Conservation (phyloP, 2,329 filamentous ascomycete genomes). For the Tricladium varicosporioides region DNA sequence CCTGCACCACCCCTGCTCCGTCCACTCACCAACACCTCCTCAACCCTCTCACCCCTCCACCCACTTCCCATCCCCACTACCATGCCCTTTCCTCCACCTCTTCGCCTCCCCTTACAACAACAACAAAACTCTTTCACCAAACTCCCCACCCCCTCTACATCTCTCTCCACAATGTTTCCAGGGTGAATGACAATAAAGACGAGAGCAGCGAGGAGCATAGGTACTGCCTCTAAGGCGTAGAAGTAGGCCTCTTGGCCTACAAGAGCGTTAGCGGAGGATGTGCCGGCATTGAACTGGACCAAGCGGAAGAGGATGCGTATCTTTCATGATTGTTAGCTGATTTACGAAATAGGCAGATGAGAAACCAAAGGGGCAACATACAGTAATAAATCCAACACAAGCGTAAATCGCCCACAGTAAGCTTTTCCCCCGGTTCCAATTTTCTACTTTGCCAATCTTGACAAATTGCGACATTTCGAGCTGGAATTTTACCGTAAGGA, state of each 20-base stretch:
- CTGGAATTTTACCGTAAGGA: constrained; percentile 19
- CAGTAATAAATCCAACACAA: constrained; percentile 21
- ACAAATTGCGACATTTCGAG: constrained; percentile 8
- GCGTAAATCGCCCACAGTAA: constrained; percentile 19
- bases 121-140: not conserved
- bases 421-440: constrained; percentile 13
- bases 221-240: constrained; percentile 50
- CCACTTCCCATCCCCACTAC: not conserved
- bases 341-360: not conserved
- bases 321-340: constrained; percentile 28
- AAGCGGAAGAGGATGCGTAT: constrained; percentile 60
- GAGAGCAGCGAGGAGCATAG: constrained; percentile 41
- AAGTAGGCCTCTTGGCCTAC: constrained; percentile 50
- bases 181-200: constrained; percentile 19
- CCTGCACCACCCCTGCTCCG: too few relatives aligned
- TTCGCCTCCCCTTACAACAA: not conserved
- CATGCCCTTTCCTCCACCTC: not conserved
- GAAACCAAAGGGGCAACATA: constrained; percentile 5
- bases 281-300: constrained; percentile 50
- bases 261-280: constrained; percentile 38
- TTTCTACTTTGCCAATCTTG: not conserved
- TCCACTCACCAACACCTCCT: too few relatives aligned
- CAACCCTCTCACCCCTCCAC: not conserved
- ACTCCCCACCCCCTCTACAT: constrained; percentile 1
- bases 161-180: constrained; percentile 9